phyloP scores from a whole-genome alignment of 208 protist genomes.

The Porcisia hertigi region DNA sequence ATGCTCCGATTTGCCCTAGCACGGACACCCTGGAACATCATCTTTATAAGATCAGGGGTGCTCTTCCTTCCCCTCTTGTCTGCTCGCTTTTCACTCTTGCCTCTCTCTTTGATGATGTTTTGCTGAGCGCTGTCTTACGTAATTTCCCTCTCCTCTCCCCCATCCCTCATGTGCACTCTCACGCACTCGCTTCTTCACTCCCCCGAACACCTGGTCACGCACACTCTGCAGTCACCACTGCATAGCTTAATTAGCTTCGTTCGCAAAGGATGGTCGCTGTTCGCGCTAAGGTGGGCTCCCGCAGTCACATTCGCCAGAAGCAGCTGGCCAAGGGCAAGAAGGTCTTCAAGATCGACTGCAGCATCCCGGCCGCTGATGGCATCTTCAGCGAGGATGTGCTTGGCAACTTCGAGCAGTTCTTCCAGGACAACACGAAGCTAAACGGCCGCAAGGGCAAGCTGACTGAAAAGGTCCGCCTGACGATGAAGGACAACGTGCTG shows the following conservation, averaged over 20 bases:
- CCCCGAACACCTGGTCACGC: background rate
- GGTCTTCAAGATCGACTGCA: slow-evolving; percentile 86
- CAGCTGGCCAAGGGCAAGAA: slow-evolving; percentile 90
- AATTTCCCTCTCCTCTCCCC: background rate
- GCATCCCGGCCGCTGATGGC: slow-evolving; percentile 56
- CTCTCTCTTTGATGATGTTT: background rate
- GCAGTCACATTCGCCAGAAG: slow-evolving; percentile 79
- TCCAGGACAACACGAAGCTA: slow-evolving; percentile 97
- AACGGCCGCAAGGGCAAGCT: slow-evolving; percentile 97
- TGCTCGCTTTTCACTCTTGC: background rate
- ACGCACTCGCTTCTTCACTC: background rate
- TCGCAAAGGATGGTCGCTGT: slow-evolving; percentile 80
- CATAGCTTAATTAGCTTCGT: background rate
- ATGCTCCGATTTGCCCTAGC: too few species aligned
- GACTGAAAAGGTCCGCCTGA: slow-evolving; percentile 89
- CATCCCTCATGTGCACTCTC: background rate
- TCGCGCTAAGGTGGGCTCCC: slow-evolving; percentile 90
- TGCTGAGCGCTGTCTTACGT: too few species aligned
- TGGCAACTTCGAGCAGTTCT: slow-evolving; percentile 95
- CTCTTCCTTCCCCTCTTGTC: background rate
- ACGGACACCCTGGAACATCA: background rate
- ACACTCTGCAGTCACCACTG: background rate
- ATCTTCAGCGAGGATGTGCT: slow-evolving; percentile 88
- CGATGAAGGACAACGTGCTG: slow-evolving; percentile 92
- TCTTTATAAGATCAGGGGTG: background rate